Conservation (phyloP, 1,139 yeast genomes). For the Candida sanyaensis region DNA sequence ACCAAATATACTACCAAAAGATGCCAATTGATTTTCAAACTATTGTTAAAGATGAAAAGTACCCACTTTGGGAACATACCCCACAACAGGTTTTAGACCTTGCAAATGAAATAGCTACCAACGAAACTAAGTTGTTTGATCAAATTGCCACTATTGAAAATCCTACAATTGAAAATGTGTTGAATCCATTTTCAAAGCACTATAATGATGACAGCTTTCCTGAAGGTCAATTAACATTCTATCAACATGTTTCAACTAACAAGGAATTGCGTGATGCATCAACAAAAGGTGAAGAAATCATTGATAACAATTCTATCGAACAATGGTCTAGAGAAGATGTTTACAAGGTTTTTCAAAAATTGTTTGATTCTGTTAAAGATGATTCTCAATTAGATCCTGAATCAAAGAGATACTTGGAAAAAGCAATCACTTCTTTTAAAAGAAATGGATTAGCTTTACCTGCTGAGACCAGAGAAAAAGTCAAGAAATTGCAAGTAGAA, state of each 20-base stretch:
- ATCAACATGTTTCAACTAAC: slow-evolving; percentile 66
- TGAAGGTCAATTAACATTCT: slow-evolving; percentile 57
- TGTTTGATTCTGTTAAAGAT: slow-evolving; percentile 36
- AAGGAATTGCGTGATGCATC: slow-evolving; percentile 72
- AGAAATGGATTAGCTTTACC: slow-evolving; percentile 71
- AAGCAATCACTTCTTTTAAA: slow-evolving; percentile 54
- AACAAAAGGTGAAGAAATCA: slow-evolving; percentile 56
- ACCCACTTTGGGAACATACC: slow-evolving; percentile 63
- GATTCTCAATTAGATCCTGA: slow-evolving; percentile 49
- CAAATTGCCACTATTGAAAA: slow-evolving; percentile 43
- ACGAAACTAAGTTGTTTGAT: slow-evolving; percentile 52
- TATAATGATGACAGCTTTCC: slow-evolving; percentile 49
- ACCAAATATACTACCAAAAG: background rate
- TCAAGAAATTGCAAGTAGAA: slow-evolving; percentile 59
- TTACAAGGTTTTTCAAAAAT: slow-evolving; percentile 55
- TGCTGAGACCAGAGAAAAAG: slow-evolving; percentile 52
- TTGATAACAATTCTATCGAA: slow-evolving; percentile 62
- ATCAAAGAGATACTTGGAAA: slow-evolving; percentile 56
- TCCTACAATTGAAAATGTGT: slow-evolving; percentile 59
- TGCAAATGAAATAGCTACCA: slow-evolving; percentile 48
- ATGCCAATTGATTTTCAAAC: slow-evolving; percentile 21
- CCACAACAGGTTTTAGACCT: slow-evolving; percentile 48
- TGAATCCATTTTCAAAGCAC: slow-evolving; percentile 51
- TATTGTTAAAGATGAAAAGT: slow-evolving; percentile 15
- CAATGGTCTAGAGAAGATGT: slow-evolving; percentile 69